These are phyloP conservation scores for Leccinum griseonigrum DNA, from an alignment of 1,284 basidiomycete species.

Conservation along the genomic window DNA sequence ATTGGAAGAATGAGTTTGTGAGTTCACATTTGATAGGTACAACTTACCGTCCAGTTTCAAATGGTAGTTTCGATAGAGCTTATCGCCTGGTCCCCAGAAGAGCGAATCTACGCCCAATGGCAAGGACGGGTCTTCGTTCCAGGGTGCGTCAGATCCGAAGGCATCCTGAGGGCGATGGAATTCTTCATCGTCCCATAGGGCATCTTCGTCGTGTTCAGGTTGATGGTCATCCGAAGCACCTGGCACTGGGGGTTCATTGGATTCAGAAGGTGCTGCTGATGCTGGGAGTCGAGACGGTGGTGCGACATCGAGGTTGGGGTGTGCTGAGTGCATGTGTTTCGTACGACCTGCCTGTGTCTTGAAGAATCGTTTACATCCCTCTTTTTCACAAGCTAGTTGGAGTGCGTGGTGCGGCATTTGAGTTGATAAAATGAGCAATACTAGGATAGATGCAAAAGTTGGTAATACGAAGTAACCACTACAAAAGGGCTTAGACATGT, in stretches of 20 bases:
- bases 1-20: neutral
- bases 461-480: no score
- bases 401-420: neutral
- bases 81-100: neutral
- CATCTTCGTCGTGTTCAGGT: neutral
- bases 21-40: neutral
- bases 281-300: neutral
- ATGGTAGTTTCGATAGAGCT: slow-evolving; percentile 5
- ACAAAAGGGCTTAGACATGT: no score
- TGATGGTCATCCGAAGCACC: neutral
- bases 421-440: no score
- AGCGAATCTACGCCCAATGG: no score
- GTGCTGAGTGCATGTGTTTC: neutral
- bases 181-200: neutral
- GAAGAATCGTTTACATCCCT: neutral
- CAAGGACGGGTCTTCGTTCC: neutral
- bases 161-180: neutral
- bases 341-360: neutral
- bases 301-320: neutral
- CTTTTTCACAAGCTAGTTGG: neutral
- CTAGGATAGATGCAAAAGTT: no score
- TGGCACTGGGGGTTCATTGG: neutral
- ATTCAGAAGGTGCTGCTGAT: neutral
- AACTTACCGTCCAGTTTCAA: slow-evolving; percentile 2
- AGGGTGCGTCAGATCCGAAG: neutral